Percentiles rank a stretch among this genome's conserved stretches.
These are phyloP conservation scores for Yamadazyma dushanensis DNA, from an alignment of 1,139 yeast genomes.

Conservation along the genomic window DNA sequence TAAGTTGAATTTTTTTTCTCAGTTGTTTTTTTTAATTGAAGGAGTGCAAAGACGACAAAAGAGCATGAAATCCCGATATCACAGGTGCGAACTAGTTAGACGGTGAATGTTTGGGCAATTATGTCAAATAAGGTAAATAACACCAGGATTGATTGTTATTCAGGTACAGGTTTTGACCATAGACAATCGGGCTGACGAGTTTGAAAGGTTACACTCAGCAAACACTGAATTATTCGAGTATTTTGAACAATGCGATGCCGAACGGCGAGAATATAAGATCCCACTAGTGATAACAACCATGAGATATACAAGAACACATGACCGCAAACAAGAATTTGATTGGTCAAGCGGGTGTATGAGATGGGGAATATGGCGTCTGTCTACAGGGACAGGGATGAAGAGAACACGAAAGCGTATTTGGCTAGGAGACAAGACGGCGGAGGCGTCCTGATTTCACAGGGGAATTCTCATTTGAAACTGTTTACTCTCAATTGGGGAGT, in stretches of 20 bases:
- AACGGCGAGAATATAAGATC: no score
- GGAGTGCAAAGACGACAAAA: background rate
- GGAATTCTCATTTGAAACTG: conserved; percentile 4
- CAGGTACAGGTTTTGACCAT: background rate
- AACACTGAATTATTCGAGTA: no score
- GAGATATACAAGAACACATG: no score
- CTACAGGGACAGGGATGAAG: background rate
- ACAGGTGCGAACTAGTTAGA: background rate
- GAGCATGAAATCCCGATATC: background rate
- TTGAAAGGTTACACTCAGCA: no score
- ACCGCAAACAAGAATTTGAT: background rate
- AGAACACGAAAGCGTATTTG: no score
- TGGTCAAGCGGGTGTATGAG: background rate
- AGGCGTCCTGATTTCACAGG: conserved; percentile 2
- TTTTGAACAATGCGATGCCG: no score
- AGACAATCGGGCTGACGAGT: no score
- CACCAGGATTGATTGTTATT: background rate
- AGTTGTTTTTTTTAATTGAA: background rate
- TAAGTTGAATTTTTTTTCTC: background rate
- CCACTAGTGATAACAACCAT: no score
- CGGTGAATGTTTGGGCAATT: background rate
- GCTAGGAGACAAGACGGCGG: no score
- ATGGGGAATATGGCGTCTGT: background rate
- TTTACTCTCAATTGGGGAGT: conserved; percentile 2
- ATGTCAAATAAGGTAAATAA: background rate